These are phyloP conservation scores for Colletotrichum simmondsii DNA, from an alignment of 2,329 filamentous ascomycete genomes.

Conservation along the genomic window DNA sequence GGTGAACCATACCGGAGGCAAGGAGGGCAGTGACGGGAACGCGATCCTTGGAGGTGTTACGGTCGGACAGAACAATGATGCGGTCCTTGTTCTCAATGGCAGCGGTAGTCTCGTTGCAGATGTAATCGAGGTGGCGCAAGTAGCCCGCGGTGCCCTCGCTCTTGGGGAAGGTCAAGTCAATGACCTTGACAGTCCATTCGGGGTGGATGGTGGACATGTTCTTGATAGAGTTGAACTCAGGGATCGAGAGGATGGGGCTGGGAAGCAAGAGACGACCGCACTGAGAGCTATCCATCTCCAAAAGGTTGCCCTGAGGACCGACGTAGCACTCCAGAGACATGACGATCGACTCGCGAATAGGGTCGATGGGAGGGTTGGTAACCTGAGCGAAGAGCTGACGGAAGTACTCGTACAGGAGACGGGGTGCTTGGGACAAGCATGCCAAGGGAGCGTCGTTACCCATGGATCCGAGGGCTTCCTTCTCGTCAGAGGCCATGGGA, in stretches of 20 bases:
- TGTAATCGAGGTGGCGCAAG: constrained; percentile 85
- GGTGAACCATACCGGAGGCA: constrained; percentile 93
- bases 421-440: constrained; percentile 88
- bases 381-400: constrained; percentile 97
- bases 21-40: constrained; percentile 88
- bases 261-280: constrained; percentile 87
- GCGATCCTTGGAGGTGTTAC: constrained; percentile 83
- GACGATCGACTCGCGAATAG: constrained; percentile 95
- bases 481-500: constrained; percentile 97
- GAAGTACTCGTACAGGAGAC: constrained; percentile 95
- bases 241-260: constrained; percentile 88
- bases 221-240: constrained; percentile 89
- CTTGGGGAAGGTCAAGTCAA: constrained; percentile 95
- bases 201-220: constrained; percentile 79
- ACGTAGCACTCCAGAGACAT: constrained; percentile 98
- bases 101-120: constrained; percentile 85
- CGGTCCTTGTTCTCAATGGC: constrained; percentile 87
- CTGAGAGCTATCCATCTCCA: constrained; percentile 93
- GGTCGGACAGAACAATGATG: constrained; percentile 89
- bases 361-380: constrained; percentile 97
- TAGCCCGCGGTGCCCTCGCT: constrained; percentile 85
- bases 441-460: constrained; percentile 95
- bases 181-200: constrained; percentile 88
- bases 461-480: constrained; percentile 97
- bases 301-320: constrained; percentile 91